phyloP scores from a whole-genome alignment of 2,329 filamentous ascomycete species.

The Fusarium burgessii region DNA sequence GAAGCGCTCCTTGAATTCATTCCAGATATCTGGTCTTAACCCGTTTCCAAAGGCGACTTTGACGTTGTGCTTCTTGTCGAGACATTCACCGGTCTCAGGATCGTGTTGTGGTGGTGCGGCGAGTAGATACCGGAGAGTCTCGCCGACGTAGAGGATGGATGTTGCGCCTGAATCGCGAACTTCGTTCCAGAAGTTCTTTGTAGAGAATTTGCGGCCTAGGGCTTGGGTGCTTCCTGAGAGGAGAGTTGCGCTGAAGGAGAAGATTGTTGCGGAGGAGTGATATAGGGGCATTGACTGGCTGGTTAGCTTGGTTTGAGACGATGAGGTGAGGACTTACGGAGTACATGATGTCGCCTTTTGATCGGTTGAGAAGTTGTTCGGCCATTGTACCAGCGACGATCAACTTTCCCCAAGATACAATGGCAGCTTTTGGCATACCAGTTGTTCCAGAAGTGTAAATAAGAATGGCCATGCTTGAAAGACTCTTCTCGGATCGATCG shows the following conservation, averaged over 20 bases:
- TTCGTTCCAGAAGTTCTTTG: constrained; percentile 80
- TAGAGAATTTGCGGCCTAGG: constrained; percentile 82
- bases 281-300: constrained; percentile 86
- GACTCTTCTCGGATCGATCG: constrained; percentile 62
- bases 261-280: constrained; percentile 80
- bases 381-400: constrained; percentile 58
- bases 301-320: not conserved
- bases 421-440: constrained; percentile 82
- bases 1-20: constrained; percentile 84
- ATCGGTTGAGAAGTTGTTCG: constrained; percentile 66
- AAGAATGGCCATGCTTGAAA: constrained; percentile 73
- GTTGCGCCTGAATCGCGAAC: constrained; percentile 78
- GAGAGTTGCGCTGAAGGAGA: constrained; percentile 75
- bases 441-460: constrained; percentile 92
- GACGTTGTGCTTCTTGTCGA: constrained; percentile 81
- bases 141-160: constrained; percentile 87
- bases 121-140: constrained; percentile 86
- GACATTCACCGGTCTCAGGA: constrained; percentile 70
- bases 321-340: constrained; percentile 64
- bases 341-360: constrained; percentile 76
- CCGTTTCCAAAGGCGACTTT: constrained; percentile 86
- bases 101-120: constrained; percentile 73
- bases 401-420: constrained; percentile 79
- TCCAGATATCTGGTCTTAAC: constrained; percentile 87
- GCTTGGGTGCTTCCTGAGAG: constrained; percentile 73